A percentile compares a stretch with the other conserved stretches of the same genome.
Conservation (phyloP, 192 early-diverging fungal species). For the Coemansia sp. region DNA sequence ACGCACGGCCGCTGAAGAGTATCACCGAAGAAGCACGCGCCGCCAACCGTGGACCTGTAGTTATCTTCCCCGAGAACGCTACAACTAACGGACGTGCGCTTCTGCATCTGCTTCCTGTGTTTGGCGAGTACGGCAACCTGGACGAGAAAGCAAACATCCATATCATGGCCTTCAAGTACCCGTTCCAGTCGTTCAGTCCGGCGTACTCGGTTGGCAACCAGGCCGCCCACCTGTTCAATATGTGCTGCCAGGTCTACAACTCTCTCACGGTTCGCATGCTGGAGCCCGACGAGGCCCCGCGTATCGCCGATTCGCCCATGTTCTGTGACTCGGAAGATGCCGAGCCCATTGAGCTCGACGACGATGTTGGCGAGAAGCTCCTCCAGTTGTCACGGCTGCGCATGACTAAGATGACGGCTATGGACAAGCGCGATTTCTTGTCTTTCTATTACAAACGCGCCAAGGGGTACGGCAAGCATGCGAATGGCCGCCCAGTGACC, state of each 20-base stretch:
- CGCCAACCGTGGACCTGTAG: slow-evolving; percentile 22
- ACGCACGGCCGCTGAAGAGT: slow-evolving; percentile 22
- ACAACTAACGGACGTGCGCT: slow-evolving; percentile 87
- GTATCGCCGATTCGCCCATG: slow-evolving; percentile 62
- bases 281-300: slow-evolving; percentile 56
- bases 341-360: slow-evolving; percentile 53
- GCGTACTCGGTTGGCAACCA: slow-evolving; percentile 57
- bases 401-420: slow-evolving; percentile 61
- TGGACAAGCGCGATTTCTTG: slow-evolving; percentile 77
- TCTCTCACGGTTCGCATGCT: slow-evolving; percentile 56
- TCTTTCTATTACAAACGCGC: slow-evolving; percentile 60
- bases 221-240: slow-evolving; percentile 57
- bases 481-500: not conserved
- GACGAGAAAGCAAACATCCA: slow-evolving; percentile 61
- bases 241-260: slow-evolving; percentile 63
- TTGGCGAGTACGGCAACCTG: slow-evolving; percentile 59
- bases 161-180: slow-evolving; percentile 53
- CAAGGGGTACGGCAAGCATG: slow-evolving; percentile 14
- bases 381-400: slow-evolving; percentile 66
- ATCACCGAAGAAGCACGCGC: slow-evolving; percentile 40
- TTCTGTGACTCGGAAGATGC: slow-evolving; percentile 20
- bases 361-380: slow-evolving; percentile 58
- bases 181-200: slow-evolving; percentile 31
- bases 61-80: slow-evolving; percentile 60
- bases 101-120: slow-evolving; percentile 73